These are phyloP conservation scores for Phialophora chinensis DNA, from an alignment of 2,329 filamentous ascomycete species.

Conservation along the genomic window DNA sequence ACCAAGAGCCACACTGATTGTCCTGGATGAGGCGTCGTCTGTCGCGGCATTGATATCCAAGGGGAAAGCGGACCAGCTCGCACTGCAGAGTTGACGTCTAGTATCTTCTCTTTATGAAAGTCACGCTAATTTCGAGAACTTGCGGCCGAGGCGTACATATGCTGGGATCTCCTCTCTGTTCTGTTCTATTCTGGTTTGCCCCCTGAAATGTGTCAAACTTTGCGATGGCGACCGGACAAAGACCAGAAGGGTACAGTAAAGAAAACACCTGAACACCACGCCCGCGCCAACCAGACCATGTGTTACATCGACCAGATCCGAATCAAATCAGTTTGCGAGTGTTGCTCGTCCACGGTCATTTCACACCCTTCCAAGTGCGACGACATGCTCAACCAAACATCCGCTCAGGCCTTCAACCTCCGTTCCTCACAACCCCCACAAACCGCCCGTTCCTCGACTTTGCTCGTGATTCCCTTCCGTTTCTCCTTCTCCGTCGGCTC, in stretches of 20 bases:
- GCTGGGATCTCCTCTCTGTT: neutral
- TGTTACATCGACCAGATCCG: neutral
- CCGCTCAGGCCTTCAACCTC: constrained; percentile 60
- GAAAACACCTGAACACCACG: neutral
- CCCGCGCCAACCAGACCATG: neutral
- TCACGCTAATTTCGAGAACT: no score
- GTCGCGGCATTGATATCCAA: no score
- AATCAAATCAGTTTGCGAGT: neutral
- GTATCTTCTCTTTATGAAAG: no score
- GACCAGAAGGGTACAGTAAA: neutral
- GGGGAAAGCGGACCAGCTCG: no score
- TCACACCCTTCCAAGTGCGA: neutral
- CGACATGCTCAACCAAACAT: neutral
- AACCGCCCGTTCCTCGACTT: constrained; percentile 62
- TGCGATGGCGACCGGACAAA: neutral
- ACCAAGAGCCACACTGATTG: no score
- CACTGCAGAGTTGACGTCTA: no score
- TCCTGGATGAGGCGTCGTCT: no score
- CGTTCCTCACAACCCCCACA: constrained; percentile 68
- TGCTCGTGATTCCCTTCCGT: constrained; percentile 49
- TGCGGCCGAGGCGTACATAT: neutral
- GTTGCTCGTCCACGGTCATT: neutral
- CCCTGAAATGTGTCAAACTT: neutral
- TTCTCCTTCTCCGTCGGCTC: constrained; percentile 53
- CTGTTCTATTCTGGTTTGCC: neutral